A percentile compares a stretch with the other conserved stretches of the same genome.
Conservation (phyloP, 2,329 filamentous ascomycete genomes). For the Diaporthe sp. region DNA sequence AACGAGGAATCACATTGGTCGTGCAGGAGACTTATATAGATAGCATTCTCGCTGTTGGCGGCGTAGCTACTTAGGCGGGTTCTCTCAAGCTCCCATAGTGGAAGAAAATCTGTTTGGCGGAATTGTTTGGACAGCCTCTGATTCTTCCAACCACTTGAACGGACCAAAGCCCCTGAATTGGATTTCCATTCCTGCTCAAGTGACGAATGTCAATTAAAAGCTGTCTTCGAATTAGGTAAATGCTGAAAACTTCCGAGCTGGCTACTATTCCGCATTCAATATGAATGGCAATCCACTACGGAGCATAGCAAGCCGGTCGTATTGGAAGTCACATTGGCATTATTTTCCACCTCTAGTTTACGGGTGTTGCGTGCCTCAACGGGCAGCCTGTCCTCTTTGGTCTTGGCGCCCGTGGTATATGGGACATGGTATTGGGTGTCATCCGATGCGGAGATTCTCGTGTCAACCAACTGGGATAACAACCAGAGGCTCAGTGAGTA, state of each 20-base stretch:
- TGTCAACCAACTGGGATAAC: not conserved
- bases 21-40: not conserved
- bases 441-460: constrained; percentile 13
- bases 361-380: not conserved
- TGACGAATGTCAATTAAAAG: not conserved
- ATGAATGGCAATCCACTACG: constrained; percentile 22
- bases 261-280: not conserved
- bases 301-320: constrained; percentile 6
- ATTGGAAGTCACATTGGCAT: not conserved
- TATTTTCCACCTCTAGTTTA: constrained; percentile 27
- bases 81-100: not conserved
- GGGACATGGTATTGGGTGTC: not conserved
- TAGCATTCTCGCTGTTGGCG: not conserved
- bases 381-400: not conserved
- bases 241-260: not conserved
- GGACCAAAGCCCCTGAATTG: not conserved
- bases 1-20: not conserved
- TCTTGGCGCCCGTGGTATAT: constrained; percentile 1
- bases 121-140: not conserved
- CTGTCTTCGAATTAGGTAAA: not conserved
- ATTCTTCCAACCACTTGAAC: not conserved
- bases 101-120: constrained; percentile 8
- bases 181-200: not conserved
- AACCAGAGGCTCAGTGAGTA: not conserved
- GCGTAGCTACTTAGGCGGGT: not conserved